Conservation (phyloP, 164 flowering plant species). For the Tetrastigma voinierianum region DNA sequence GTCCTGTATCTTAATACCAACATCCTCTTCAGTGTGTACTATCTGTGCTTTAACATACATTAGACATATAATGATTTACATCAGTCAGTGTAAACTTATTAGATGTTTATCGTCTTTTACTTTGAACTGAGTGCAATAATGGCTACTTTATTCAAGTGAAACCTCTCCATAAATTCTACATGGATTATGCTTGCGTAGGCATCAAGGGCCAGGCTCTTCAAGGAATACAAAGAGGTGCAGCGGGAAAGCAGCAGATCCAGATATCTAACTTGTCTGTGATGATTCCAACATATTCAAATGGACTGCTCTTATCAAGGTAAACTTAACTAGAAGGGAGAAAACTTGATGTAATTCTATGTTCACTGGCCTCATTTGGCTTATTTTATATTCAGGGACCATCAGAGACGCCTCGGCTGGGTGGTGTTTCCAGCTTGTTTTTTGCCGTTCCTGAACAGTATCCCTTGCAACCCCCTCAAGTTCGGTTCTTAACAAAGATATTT, state of each 20-base stretch:
- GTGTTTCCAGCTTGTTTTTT: conserved; percentile 89
- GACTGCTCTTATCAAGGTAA: conserved; percentile 94
- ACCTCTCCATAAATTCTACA: too few relatives aligned
- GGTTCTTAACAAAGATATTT: conserved; percentile 92
- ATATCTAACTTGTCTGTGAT: conserved; percentile 90
- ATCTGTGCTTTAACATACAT: too few relatives aligned
- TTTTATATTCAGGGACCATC: conserved; percentile 72
- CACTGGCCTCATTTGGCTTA: conserved; percentile 1
- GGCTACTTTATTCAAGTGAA: too few relatives aligned
- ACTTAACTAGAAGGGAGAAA: conserved; percentile 1
- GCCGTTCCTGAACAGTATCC: conserved; percentile 97
- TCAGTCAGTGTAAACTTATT: too few relatives aligned
- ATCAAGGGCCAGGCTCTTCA: conserved; percentile 87
- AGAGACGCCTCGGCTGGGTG: conserved; percentile 95
- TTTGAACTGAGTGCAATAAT: too few relatives aligned
- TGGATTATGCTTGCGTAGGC: too few relatives aligned
- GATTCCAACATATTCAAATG: conserved; percentile 93
- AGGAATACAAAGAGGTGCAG: conserved; percentile 95
- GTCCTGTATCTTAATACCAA: too few relatives aligned
- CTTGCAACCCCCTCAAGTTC: conserved; percentile 96
- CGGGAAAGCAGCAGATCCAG: conserved; percentile 84
- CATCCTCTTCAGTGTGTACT: too few relatives aligned
- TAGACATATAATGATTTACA: too few relatives aligned
- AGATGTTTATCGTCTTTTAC: too few relatives aligned
- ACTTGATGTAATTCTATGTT: background rate